Base-by-base conservation (phyloP, 805 yeast species). In the Ogataea degrootiae region DNA sequence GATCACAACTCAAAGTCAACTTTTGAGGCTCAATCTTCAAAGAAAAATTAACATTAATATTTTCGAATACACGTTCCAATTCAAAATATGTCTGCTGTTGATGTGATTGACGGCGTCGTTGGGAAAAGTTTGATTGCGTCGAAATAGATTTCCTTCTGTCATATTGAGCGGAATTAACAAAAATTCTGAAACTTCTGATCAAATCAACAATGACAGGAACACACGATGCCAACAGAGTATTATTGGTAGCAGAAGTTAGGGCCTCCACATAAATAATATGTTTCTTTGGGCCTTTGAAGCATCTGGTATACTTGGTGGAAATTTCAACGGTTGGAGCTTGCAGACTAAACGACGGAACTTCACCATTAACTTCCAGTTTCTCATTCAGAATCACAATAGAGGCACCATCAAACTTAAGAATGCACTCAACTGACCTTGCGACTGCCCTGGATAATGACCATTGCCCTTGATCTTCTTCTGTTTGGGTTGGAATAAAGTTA, bases 1-100 rank as follows among this genome's bases (percentile, higher is more conserved):
- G 99, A 51, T 87, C 92, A 73, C 99, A 94, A 55, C 96, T 86
- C 45, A 94, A 70, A 2, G 85, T 77, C 21, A 94, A 62, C 39
- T 77, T 78, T 61, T 94, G 99, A 34, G 82, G 77, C 19, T 81
- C 90, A 44, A 91, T 76, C 37, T 76, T 72, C 6, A 91, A 53
- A 0, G 85, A 80, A 46, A 86, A 65, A 44, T 79, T 80, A 29
- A 88, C 55, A 52, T 85, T 89, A 45, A 85, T 61, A 29, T 79
- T 77, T 37, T 74, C 70, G 26, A 85, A 61, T 2, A 85, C 39
- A 5, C 70, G 65, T 19, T 76, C 72, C 37, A 78, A 60, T 42
- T 76, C 73, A 47, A 57, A 62, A 39, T 50, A 43, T 14, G 42
- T 33, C 29, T 42, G 52, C 39, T 38, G 53, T n/a, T 39, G 41